Evolutionary conservation across 2,329 filamentous ascomycete species (phyloP).

Genomic region (Sarocladiaceae sp.): DNA sequence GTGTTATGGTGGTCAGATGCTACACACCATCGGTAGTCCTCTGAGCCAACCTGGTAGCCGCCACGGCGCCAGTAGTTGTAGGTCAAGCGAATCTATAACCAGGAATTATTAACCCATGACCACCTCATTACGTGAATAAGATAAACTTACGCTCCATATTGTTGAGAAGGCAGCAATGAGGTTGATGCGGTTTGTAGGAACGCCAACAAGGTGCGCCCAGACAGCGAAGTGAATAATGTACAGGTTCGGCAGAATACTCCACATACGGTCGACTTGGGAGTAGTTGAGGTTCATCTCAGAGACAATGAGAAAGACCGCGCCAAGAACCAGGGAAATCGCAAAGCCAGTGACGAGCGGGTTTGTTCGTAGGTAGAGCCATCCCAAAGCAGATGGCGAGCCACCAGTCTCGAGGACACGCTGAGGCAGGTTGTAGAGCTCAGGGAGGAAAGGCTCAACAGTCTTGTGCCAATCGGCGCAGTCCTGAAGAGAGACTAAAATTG

Average conservation of each 20-base stretch:
- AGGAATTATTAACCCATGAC: background rate
- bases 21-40: slow-evolving; percentile 81
- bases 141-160: slow-evolving; percentile 74
- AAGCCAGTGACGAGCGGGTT: slow-evolving; percentile 79
- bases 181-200: slow-evolving; percentile 66
- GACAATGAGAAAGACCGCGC: slow-evolving; percentile 62
- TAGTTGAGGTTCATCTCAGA: slow-evolving; percentile 90
- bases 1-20: background rate
- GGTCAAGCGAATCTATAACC: slow-evolving; percentile 64
- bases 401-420: slow-evolving; percentile 54
- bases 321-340: slow-evolving; percentile 64
- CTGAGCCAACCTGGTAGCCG: slow-evolving; percentile 79
- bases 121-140: background rate
- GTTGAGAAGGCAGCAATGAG: slow-evolving; percentile 63
- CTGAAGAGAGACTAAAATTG: slow-evolving; percentile 59
- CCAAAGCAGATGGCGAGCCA: slow-evolving; percentile 54
- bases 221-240: slow-evolving; percentile 78
- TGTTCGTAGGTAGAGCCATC: slow-evolving; percentile 70
- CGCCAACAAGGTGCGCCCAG: slow-evolving; percentile 72
- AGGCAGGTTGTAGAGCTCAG: slow-evolving; percentile 65
- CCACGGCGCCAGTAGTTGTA: slow-evolving; percentile 97
- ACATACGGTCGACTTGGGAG: slow-evolving; percentile 90
- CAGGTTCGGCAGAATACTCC: slow-evolving; percentile 82
- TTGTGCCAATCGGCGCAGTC: slow-evolving; percentile 73
- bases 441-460: slow-evolving; percentile 68